Evolutionary conservation across 805 yeast genomes (phyloP).

Genomic region (Starmera pachycereana): DNA sequence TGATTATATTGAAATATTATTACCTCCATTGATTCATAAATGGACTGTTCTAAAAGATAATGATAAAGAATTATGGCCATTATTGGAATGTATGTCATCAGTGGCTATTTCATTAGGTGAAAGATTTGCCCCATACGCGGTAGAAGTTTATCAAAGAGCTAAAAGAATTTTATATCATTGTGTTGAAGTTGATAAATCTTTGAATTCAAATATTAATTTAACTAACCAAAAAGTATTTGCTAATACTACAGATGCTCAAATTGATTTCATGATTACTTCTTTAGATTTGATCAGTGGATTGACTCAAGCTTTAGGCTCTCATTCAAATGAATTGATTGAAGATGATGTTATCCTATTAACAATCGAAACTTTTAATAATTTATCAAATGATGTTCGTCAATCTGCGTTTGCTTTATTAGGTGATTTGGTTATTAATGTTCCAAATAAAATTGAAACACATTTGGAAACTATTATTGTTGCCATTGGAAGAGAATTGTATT

Average conservation of each 20-base stretch:
- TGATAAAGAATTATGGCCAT: slow-evolving; percentile 83
- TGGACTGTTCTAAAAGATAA: slow-evolving; percentile 73
- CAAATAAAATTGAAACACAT: slow-evolving; percentile 22
- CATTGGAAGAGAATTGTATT: slow-evolving; percentile 58
- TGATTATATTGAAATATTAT: slow-evolving; percentile 44
- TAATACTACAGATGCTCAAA: slow-evolving; percentile 44
- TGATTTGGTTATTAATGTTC: slow-evolving; percentile 63
- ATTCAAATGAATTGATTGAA: slow-evolving; percentile 45
- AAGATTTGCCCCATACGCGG: slow-evolving; percentile 79
- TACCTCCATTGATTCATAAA: slow-evolving; percentile 75
- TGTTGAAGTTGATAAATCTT: slow-evolving; percentile 57
- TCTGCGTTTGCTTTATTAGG: slow-evolving; percentile 85
- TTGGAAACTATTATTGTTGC: slow-evolving; percentile 47
- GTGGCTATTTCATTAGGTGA: slow-evolving; percentile 85
- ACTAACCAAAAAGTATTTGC: too few relatives aligned
- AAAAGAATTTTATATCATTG: slow-evolving; percentile 57
- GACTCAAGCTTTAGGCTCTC: slow-evolving; percentile 74
- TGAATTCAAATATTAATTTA: slow-evolving; percentile 29
- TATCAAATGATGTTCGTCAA: slow-evolving; percentile 83
- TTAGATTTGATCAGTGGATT: slow-evolving; percentile 87
- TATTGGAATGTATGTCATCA: slow-evolving; percentile 85
- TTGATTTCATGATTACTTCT: slow-evolving; percentile 82
- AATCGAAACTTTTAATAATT: slow-evolving; percentile 62
- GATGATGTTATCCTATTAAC: slow-evolving; percentile 48
- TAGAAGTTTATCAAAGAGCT: slow-evolving; percentile 76